Base-by-base conservation (phyloP, 1,284 basidiomycete genomes). In the Takashimella koratensis region DNA sequence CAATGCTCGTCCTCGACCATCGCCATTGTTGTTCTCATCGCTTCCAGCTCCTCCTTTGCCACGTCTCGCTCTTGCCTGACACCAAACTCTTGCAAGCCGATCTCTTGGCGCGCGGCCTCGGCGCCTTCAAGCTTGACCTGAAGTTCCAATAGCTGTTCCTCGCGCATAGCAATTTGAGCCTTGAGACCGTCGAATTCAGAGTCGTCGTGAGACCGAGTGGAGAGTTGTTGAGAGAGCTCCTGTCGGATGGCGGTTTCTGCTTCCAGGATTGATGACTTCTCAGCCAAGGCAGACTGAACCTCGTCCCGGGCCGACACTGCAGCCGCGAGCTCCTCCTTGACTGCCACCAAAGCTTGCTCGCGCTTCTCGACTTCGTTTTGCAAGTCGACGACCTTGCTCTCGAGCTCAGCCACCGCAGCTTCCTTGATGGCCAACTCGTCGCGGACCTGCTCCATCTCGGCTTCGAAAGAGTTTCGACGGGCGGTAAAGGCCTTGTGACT, bases 391-490 rank as follows among this genome's bases (percentile, higher is more conserved):
- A 53, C 24, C 19, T 53, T 45, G 10, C 27, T 42, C 27, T 49
- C 47, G 16, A 62, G 52, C 13, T 42, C 20, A 3, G 22, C 12
- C 10, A 56, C 11, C 16, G 54, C 43, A 3, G 30, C 36, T 24
- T 57, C 30, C 30, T 50, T 52, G 2, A 24, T 6, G 4, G 51
- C 13, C n/a, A 60, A 42, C 26, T 39, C 20, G 2, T 48, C 42
- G 4, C 12, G 30, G 10, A 48, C 44, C 26, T 42, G 8, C 46
- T 57, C 30, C 21, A 58, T 43, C 13, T 59, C 59, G 10, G 21
- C 40, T 2, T 44, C 39, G 22, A 40, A 22, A 41, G 51, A 12
- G 21, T 43, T 45, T 11, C 22, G 54, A 36, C 47, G 44, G 26
- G 23, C 16, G n/a, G 30, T 47, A 11, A 26, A 11, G 20, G 51